These are phyloP conservation scores for Lepidium campestre DNA, from an alignment of 441 rosid species.

Conservation along the genomic window DNA sequence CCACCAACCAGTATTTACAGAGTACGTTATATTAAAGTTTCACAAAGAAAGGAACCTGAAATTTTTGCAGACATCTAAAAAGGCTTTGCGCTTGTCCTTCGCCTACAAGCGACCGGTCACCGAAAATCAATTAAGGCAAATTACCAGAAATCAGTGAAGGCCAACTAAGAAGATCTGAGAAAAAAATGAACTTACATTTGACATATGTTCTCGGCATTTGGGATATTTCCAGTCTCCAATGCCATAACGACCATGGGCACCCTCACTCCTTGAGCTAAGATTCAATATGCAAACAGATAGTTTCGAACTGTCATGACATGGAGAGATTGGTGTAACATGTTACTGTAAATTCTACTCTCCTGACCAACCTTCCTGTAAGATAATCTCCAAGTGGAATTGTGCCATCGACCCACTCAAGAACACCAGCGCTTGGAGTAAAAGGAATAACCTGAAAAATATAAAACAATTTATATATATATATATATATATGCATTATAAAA, in stretches of 20 bases:
- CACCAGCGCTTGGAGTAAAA: slow-evolving; percentile 99
- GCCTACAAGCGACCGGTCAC: slow-evolving; percentile 42
- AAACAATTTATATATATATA: background rate
- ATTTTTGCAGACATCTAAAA: slow-evolving; percentile 75
- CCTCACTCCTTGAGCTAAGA: slow-evolving; percentile 78
- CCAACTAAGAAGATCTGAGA: slow-evolving; percentile 5
- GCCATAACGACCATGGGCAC: slow-evolving; percentile 91
- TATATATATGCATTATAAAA: background rate
- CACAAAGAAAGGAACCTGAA: slow-evolving; percentile 62
- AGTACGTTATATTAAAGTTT: background rate
- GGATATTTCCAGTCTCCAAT: slow-evolving; percentile 75
- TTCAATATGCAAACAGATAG: slow-evolving; percentile 13
- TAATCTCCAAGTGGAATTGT: slow-evolving; percentile 96
- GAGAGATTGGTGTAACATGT: background rate
- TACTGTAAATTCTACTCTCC: background rate
- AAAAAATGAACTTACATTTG: slow-evolving; percentile 51
- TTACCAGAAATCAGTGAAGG: background rate
- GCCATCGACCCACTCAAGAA: slow-evolving; percentile 99
- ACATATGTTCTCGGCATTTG: slow-evolving; percentile 81
- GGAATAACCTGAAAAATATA: slow-evolving; percentile 67
- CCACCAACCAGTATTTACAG: background rate
- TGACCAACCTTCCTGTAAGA: slow-evolving; percentile 79
- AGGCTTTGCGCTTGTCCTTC: slow-evolving; percentile 81
- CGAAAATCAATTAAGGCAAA: background rate
- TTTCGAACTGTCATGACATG: slow-evolving; percentile 1